These are phyloP conservation scores for Volvox carteri DNA, from an alignment of 163 green algal species.

Conservation along the genomic window DNA sequence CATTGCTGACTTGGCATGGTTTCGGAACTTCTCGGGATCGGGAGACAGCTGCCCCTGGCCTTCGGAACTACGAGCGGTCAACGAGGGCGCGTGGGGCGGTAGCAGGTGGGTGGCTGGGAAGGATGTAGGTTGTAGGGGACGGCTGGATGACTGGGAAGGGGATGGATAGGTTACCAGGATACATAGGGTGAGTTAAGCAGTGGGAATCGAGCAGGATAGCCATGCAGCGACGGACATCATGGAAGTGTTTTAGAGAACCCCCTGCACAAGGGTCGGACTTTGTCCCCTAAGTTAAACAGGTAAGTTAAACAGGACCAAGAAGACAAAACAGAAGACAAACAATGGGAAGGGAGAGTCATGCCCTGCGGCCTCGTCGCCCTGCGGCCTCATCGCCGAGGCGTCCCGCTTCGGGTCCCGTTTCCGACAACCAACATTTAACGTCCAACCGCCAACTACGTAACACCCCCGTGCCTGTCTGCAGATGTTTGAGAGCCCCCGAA, in stretches of 20 bases:
- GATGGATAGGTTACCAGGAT: too few relatives aligned
- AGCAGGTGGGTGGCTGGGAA: background rate
- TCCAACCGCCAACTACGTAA: background rate
- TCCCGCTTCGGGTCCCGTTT: background rate
- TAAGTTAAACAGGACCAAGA: background rate
- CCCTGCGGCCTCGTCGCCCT: too few relatives aligned
- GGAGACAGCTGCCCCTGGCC: constrained; percentile 22
- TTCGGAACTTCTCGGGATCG: background rate
- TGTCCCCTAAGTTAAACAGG: background rate
- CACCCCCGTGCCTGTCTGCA: background rate
- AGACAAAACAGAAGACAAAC: too few relatives aligned
- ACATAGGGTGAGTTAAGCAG: too few relatives aligned
- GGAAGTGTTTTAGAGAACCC: too few relatives aligned
- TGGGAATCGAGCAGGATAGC: too few relatives aligned
- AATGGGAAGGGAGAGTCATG: too few relatives aligned
- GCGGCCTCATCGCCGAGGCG: too few relatives aligned
- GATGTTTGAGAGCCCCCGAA: constrained; percentile 10
- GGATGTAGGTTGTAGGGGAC: background rate
- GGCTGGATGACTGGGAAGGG: too few relatives aligned
- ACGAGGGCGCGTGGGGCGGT: background rate
- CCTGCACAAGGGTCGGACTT: background rate
- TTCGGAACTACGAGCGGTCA: background rate
- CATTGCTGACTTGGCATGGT: background rate
- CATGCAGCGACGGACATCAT: too few relatives aligned
- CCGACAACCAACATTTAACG: background rate